Evolutionary conservation across 2,329 filamentous ascomycete genomes (phyloP).

Genomic region (Colletotrichum tofieldiae): DNA sequence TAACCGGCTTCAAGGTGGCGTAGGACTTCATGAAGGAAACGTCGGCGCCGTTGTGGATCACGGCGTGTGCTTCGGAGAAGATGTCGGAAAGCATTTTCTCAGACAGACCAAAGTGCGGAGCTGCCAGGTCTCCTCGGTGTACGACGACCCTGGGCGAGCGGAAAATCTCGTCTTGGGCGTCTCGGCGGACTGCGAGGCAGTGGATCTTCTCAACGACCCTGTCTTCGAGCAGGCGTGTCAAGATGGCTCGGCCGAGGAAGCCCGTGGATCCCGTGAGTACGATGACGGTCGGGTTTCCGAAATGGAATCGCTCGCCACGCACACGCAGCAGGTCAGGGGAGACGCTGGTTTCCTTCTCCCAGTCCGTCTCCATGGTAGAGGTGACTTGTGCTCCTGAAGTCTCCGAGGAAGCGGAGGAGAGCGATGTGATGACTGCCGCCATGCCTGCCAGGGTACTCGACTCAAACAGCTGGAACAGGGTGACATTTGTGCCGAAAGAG

Average conservation of each 20-base stretch:
- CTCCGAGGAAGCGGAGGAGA: too few species aligned
- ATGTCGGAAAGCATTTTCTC: not conserved
- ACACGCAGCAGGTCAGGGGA: too few species aligned
- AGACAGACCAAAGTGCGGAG: slow-evolving; percentile 46
- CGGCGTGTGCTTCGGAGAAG: slow-evolving; percentile 52
- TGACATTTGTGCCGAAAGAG: slow-evolving; percentile 50
- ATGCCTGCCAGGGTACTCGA: slow-evolving; percentile 57
- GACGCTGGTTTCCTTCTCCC: too few species aligned
- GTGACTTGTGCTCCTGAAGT: too few species aligned
- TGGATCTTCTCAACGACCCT: slow-evolving; percentile 49
- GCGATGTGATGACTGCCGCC: slow-evolving; percentile 46
- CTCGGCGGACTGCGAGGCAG: slow-evolving; percentile 55
- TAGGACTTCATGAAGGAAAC: slow-evolving; percentile 57
- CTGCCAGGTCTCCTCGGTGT: not conserved
- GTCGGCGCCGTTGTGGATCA: slow-evolving; percentile 70
- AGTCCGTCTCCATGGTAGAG: too few species aligned
- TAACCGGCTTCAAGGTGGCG: slow-evolving; percentile 51
- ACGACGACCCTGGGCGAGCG: not conserved
- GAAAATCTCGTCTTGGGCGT: not conserved
- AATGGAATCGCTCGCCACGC: too few species aligned
- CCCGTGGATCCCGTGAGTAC: too few species aligned
- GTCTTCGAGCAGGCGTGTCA: too few species aligned
- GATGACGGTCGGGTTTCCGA: too few species aligned
- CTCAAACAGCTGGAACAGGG: slow-evolving; percentile 55
- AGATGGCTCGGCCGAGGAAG: too few species aligned